These are phyloP conservation scores for Wolfiporia cocos DNA, from an alignment of 1,284 basidiomycete genomes.

Conservation along the genomic window DNA sequence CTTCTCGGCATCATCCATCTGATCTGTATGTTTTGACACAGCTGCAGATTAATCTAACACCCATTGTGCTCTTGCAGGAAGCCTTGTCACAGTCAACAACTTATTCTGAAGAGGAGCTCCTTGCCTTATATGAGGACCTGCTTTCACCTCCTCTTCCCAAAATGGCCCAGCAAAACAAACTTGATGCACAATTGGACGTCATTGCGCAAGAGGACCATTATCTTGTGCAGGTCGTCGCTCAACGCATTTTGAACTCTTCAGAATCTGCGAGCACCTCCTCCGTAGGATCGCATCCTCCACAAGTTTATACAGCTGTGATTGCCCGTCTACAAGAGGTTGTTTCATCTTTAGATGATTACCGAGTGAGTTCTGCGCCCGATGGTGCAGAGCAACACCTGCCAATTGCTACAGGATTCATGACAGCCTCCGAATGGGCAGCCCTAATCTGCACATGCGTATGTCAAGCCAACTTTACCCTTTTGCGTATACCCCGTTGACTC, in stretches of 20 bases:
- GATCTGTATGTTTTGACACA: too few relatives aligned
- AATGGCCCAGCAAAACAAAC: not conserved
- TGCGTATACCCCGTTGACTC: not conserved
- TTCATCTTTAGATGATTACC: not conserved
- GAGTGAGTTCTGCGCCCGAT: not conserved
- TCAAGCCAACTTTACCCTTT: too few relatives aligned
- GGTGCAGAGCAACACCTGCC: not conserved
- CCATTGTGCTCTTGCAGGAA: too few relatives aligned
- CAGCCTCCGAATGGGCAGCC: constrained; percentile 44
- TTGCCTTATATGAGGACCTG: constrained; percentile 47
- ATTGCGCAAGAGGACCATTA: constrained; percentile 5
- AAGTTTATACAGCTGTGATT: constrained; percentile 8
- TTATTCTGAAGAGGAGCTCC: constrained; percentile 45
- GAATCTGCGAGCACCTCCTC: constrained; percentile 3
- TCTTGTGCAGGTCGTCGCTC: constrained; percentile 1
- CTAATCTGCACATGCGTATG: constrained; percentile 35
- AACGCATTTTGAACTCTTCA: constrained; percentile 11
- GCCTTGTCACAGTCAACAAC: too few relatives aligned
- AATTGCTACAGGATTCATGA: constrained; percentile 36
- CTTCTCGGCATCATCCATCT: too few relatives aligned
- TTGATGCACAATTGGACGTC: constrained; percentile 6
- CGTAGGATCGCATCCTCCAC: not conserved
- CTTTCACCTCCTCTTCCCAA: constrained; percentile 31
- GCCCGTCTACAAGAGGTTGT: constrained; percentile 14
- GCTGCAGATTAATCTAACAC: too few relatives aligned